Percentiles rank a stretch among this genome's conserved stretches.
These are phyloP conservation scores for Phytophthora crassamura DNA, from an alignment of 352 stramenopile species.

Conservation along the genomic window DNA sequence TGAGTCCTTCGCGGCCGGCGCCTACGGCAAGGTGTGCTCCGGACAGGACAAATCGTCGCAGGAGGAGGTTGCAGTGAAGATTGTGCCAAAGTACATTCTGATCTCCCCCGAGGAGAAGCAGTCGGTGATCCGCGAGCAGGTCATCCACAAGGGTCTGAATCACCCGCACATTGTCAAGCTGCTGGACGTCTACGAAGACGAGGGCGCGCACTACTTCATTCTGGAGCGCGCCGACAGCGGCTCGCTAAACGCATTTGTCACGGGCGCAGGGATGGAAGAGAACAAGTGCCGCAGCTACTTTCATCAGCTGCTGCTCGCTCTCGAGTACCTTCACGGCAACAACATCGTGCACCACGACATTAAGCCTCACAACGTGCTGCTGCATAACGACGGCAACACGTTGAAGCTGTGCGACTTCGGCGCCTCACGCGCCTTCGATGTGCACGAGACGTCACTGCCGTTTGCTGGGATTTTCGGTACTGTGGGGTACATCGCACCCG, in stretches of 20 bases:
- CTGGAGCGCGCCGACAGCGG: constrained; percentile 69
- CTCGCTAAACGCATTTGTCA: constrained; percentile 60
- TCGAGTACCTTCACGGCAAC: constrained; percentile 72
- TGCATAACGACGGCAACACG: constrained; percentile 50
- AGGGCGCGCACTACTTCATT: constrained; percentile 79
- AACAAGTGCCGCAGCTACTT: constrained; percentile 59
- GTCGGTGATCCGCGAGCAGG: constrained; percentile 72
- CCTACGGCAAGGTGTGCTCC: constrained; percentile 70
- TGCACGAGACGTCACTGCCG: constrained; percentile 51
- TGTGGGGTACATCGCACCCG: constrained; percentile 73
- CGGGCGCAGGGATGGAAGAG: constrained; percentile 56
- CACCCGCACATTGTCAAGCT: constrained; percentile 83
- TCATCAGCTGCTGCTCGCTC: constrained; percentile 60
- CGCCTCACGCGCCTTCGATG: constrained; percentile 73
- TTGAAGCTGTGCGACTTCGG: constrained; percentile 89
- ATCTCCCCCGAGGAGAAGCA: constrained; percentile 76
- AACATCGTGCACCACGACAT: constrained; percentile 93
- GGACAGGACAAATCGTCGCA: constrained; percentile 60
- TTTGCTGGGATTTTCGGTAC: constrained; percentile 79
- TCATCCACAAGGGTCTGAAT: constrained; percentile 70
- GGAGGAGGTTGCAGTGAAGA: constrained; percentile 74
- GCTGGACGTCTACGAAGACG: constrained; percentile 77
- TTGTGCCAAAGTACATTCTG: constrained; percentile 78
- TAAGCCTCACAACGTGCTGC: constrained; percentile 86
- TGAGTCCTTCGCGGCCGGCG: constrained; percentile 73